Evolutionary conservation across 2,329 filamentous ascomycete species (phyloP).

Genomic region (Aspergillus sp.): DNA sequence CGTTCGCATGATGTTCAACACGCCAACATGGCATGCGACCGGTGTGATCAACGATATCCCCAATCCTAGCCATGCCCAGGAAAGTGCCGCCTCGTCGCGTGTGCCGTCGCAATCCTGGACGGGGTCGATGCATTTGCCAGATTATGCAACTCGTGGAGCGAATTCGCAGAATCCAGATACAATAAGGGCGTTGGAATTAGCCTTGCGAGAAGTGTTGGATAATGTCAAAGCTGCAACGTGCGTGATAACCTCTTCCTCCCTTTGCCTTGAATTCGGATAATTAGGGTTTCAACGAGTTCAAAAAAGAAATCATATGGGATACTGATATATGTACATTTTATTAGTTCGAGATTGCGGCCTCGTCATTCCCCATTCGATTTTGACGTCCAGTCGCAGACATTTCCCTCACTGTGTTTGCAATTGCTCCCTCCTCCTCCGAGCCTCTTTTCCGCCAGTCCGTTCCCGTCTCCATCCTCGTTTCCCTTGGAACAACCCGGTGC

Average conservation of each 20-base stretch:
- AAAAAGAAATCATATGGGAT: too few relatives aligned
- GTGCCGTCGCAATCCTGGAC: conserved; percentile 25
- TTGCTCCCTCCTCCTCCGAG: conserved; percentile 74
- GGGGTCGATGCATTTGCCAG: conserved; percentile 21
- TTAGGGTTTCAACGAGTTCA: too few relatives aligned
- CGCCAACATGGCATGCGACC: conserved; percentile 65
- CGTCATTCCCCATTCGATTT: conserved; percentile 58
- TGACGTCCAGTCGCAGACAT: conserved; percentile 75
- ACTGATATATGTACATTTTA: not conserved
- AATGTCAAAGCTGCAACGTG: conserved; percentile 78
- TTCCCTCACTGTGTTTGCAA: conserved; percentile 73
- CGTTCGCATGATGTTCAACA: conserved; percentile 47
- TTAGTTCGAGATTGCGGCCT: conserved; percentile 38
- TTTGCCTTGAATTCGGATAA: not conserved
- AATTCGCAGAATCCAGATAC: conserved; percentile 66
- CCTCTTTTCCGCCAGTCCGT: conserved; percentile 70
- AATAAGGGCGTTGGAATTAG: conserved; percentile 74
- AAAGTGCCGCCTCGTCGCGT: conserved; percentile 23
- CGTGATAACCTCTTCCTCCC: conserved; percentile 21
- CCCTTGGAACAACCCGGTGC: conserved; percentile 66
- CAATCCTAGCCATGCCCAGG: conserved; percentile 40
- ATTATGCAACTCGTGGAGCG: conserved; percentile 58
- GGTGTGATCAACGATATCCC: conserved; percentile 71
- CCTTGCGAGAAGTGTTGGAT: conserved; percentile 71
- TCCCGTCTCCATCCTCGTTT: conserved; percentile 71